These are phyloP conservation scores for Penicillium sp. DNA, from an alignment of 2,329 filamentous ascomycete genomes.

Conservation along the genomic window DNA sequence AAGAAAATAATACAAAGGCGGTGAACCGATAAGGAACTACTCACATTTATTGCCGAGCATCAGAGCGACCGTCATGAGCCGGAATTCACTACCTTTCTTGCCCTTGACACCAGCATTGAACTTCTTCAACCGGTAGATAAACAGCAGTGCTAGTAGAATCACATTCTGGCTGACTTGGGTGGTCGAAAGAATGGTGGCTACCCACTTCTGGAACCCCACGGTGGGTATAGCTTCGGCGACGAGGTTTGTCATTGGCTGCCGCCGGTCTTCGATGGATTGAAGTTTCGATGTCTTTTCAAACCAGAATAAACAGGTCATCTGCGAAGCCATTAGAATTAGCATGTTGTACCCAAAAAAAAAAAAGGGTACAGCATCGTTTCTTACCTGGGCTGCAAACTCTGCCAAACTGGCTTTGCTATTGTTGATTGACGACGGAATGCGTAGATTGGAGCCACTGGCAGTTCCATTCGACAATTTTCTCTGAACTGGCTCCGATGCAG, in stretches of 20 bases:
- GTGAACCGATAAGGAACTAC: constrained; percentile 35
- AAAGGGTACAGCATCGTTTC: too few species aligned
- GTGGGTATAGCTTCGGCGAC: constrained; percentile 72
- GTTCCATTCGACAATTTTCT: constrained; percentile 31
- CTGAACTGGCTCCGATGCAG: constrained; percentile 22
- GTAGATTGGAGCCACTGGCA: constrained; percentile 55
- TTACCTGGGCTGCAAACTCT: constrained; percentile 79
- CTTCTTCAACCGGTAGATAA: constrained; percentile 90
- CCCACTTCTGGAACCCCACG: constrained; percentile 87
- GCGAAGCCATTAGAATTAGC: background rate
- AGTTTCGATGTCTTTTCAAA: constrained; percentile 86
- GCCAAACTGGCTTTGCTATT: constrained; percentile 72
- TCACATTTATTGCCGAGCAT: constrained; percentile 98
- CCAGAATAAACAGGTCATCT: constrained; percentile 98
- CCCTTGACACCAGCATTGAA: constrained; percentile 87
- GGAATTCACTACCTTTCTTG: constrained; percentile 88
- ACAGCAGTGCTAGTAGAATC: constrained; percentile 81
- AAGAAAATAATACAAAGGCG: constrained; percentile 4
- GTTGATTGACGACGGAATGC: constrained; percentile 74
- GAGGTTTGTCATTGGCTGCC: constrained; percentile 54
- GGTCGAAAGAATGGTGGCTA: constrained; percentile 82
- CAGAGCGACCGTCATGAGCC: constrained; percentile 86
- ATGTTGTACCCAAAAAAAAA: too few species aligned
- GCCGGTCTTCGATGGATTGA: constrained; percentile 65
- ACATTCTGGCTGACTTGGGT: constrained; percentile 97